Percentiles rank a stretch among this genome's conserved stretches.
Evolutionary conservation across 129 eudicot genomes (phyloP).

Genomic region (Tagetes erecta): DNA sequence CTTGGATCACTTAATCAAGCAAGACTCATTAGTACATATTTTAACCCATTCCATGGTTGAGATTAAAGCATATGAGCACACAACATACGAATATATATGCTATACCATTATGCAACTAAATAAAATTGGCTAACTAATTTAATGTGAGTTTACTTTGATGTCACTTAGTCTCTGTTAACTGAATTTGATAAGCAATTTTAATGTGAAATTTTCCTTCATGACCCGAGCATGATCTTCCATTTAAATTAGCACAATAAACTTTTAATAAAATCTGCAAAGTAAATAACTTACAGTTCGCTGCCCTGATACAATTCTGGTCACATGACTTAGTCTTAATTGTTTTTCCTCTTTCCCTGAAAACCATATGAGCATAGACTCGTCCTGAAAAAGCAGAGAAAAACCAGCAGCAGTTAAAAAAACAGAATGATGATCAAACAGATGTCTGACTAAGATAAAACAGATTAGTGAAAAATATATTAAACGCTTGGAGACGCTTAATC

Average conservation of each 20-base stretch:
- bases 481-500: slow-evolving; percentile 1
- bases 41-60: not conserved
- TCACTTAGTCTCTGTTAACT: slow-evolving; percentile 5
- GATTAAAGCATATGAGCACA: not conserved
- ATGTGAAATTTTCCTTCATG: slow-evolving; percentile 13
- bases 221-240: slow-evolving; percentile 6
- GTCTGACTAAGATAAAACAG: not conserved
- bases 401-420: not conserved
- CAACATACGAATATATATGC: not conserved
- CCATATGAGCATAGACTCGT: slow-evolving; percentile 87
- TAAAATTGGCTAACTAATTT: slow-evolving; percentile 6
- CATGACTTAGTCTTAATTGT: slow-evolving; percentile 67
- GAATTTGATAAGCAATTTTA: not conserved
- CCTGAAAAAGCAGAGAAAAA: slow-evolving; percentile 54
- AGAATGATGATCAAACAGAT: slow-evolving; percentile 1
- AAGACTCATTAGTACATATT: not conserved
- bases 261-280: slow-evolving; percentile 12
- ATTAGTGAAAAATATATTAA: slow-evolving; percentile 6
- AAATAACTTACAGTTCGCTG: slow-evolving; percentile 82
- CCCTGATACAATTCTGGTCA: slow-evolving; percentile 89
- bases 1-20: slow-evolving; percentile 2
- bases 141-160: not conserved
- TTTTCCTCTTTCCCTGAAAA: slow-evolving; percentile 89
- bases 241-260: slow-evolving; percentile 6
- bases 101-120: not conserved